Evolutionary conservation across 2,329 filamentous ascomycete species (phyloP), one percentile per base, ranked within the genome.

Genomic region (Simplicillium sp.): DNA sequence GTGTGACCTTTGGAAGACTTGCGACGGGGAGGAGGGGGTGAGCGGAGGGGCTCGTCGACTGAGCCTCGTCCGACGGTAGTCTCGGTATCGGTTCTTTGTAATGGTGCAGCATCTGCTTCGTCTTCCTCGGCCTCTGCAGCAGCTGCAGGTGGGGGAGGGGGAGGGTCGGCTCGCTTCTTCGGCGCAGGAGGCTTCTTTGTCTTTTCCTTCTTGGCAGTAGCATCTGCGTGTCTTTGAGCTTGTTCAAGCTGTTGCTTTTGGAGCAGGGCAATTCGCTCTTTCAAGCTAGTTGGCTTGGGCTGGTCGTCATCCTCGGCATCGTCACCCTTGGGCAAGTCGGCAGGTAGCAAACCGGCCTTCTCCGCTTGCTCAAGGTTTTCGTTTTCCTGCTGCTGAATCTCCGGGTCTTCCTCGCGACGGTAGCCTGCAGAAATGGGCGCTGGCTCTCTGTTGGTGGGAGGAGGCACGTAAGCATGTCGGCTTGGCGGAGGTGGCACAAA

Each of bases 401-500:
- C 77, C 1, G 87, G 84, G 48, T 96, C 89, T 58, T 96, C 90
- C 7, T 97, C 89, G 36, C 92, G 77, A 41, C 81, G 78, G 57
- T 96, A 95, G 16, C 88, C 61, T 25, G 20, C 20, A 25, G 20
- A 25, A 64, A 83, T 94, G 37, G 82, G 73, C 5, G 82, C 74
- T 1, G 83, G 80, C 20, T 25, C 20, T 13, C 74, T 65, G 46
- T 92, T 84, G 16, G 81, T 77, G 25, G 75, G 71, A 4, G 85
- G 81, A 17, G 92, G 87, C 9, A 98, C 75, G 54, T 87, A 98
- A 17, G 90, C 84, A 66, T 96, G 84, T 50, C 87, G 84, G 60
- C 88, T 95, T 1, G 92, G 92, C 14, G 92, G 92, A 39, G 92
- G 88, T 3, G 92, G 87, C 42, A 98, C 89, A 54, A 96, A 98